Percentiles rank a stretch among this genome's conserved stretches.
These are phyloP conservation scores for Aspergillus hiratsukae DNA, from an alignment of 2,329 filamentous ascomycete species.

Conservation along the genomic window DNA sequence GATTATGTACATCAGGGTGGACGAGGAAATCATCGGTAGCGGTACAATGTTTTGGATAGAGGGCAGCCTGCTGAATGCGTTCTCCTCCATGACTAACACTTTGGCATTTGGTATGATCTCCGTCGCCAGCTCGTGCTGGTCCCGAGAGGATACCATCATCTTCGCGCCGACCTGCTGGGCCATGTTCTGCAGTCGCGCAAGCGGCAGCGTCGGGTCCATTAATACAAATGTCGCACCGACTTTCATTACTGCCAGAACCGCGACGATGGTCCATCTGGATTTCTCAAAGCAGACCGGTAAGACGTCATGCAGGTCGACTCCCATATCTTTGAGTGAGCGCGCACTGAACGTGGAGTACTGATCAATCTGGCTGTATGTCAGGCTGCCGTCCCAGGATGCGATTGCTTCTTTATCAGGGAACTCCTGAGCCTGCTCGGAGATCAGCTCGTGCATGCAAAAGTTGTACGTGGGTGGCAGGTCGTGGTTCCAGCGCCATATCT, in stretches of 20 bases:
- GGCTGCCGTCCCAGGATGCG: constrained; percentile 28
- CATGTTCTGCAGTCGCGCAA: constrained; percentile 32
- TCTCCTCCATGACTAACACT: constrained; percentile 24
- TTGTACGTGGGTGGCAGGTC: constrained; percentile 40
- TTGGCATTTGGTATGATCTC: constrained; percentile 29
- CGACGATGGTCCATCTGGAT: constrained; percentile 31
- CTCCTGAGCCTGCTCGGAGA: constrained; percentile 28
- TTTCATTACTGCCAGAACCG: constrained; percentile 31
- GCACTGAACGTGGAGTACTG: constrained; percentile 32
- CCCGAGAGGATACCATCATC: constrained; percentile 26
- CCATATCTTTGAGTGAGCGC: constrained; percentile 21
- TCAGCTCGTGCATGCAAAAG: constrained; percentile 47
- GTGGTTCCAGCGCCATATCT: constrained; percentile 49
- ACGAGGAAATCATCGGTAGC: constrained; percentile 25
- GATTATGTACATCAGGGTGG: constrained; percentile 53
- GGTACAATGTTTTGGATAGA: constrained; percentile 2
- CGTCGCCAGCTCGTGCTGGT: constrained; percentile 24
- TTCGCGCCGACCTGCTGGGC: constrained; percentile 25
- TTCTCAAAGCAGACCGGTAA: constrained; percentile 32
- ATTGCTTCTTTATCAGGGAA: constrained; percentile 25
- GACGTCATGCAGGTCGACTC: constrained; percentile 23
- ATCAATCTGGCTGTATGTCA: constrained; percentile 29
- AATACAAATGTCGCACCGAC: constrained; percentile 27
- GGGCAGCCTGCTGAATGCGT: constrained; percentile 18
- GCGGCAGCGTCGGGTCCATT: constrained; percentile 31